Conservation (phyloP, 2,329 filamentous ascomycete species). For the Aspergillus fumigatiaffinis region DNA sequence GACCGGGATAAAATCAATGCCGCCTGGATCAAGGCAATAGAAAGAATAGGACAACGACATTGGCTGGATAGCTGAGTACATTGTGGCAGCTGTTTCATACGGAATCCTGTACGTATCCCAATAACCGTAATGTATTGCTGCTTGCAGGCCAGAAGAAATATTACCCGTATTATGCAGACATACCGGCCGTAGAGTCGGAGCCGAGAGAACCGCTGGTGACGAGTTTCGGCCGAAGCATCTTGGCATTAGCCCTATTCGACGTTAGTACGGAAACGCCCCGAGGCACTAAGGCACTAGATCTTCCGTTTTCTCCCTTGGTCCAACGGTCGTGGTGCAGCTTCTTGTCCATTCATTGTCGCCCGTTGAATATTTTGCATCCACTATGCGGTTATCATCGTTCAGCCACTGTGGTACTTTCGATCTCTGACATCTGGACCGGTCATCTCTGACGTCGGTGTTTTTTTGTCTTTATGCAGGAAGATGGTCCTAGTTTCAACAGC, state of each 20-base stretch:
- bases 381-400: not conserved
- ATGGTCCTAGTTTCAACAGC: not conserved
- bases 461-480: constrained; percentile 4
- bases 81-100: too few species aligned
- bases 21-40: not conserved
- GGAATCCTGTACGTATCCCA: not conserved
- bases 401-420: not conserved
- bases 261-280: not conserved
- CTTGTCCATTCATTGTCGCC: not conserved
- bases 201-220: not conserved
- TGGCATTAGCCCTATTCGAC: not conserved
- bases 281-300: not conserved
- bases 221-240: constrained; percentile 11
- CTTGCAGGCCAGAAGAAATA: not conserved
- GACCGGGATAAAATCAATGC: constrained; percentile 11
- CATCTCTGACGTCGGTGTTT: not conserved
- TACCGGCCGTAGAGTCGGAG: constrained; percentile 9
- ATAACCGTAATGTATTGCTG: not conserved
- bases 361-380: not conserved
- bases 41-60: not conserved
- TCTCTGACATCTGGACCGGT: constrained; percentile 1
- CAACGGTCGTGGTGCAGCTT: constrained; percentile 10
- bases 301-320: constrained; percentile 2
- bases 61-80: not conserved
- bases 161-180: not conserved